These are phyloP conservation scores for Phoenix dactylifera DNA, from an alignment of 176 grass and related monocot species.

Conservation along the genomic window DNA sequence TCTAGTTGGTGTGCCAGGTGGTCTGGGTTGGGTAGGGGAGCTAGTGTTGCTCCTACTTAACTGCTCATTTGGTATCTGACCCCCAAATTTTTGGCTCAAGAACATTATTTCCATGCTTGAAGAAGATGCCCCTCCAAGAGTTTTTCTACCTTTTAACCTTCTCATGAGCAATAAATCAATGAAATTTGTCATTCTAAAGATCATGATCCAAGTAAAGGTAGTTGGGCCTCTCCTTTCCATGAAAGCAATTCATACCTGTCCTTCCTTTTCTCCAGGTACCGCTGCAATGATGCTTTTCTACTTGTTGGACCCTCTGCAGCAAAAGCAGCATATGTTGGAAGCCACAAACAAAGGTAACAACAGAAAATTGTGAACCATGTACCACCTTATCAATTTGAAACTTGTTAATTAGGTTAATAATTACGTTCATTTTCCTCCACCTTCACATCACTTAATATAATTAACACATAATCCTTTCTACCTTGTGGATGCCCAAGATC, in stretches of 20 bases:
- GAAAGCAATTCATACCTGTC: constrained; percentile 24
- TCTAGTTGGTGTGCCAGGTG: constrained; percentile 16
- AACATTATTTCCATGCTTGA: constrained; percentile 22
- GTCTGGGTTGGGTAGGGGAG: neutral
- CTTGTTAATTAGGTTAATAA: too few species aligned
- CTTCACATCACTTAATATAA: too few species aligned
- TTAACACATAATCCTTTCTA: too few species aligned
- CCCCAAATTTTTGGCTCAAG: constrained; percentile 18
- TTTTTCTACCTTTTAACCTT: constrained; percentile 38
- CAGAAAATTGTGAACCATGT: too few species aligned
- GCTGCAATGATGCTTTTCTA: constrained; percentile 39
- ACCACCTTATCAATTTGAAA: too few species aligned
- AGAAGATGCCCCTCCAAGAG: constrained; percentile 14
- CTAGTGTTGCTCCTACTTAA: neutral
- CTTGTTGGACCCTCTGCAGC: constrained; percentile 20
- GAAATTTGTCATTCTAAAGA: neutral
- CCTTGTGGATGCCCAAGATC: too few species aligned
- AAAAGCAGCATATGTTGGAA: neutral
- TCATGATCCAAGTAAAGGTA: neutral
- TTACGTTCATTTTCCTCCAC: too few species aligned
- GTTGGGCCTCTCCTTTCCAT: neutral
- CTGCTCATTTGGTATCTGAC: constrained; percentile 14
- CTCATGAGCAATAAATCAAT: neutral
- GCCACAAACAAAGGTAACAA: too few species aligned
- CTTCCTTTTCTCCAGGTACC: constrained; percentile 43